These are phyloP conservation scores for Thelephora terrestris DNA, from an alignment of 1,284 basidiomycete species.

Conservation along the genomic window DNA sequence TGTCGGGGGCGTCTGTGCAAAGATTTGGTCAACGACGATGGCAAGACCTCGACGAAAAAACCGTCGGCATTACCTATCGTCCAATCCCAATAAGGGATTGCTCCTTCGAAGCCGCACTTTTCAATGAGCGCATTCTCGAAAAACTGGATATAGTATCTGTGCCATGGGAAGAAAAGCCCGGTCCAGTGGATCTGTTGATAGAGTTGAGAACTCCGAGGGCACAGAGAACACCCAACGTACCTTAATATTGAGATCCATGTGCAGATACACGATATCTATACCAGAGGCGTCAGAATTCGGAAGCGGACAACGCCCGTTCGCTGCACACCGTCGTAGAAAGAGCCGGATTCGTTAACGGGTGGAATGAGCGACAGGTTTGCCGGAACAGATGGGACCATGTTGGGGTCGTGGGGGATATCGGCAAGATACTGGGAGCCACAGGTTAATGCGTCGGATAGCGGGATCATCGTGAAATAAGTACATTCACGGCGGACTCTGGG, in stretches of 20 bases:
- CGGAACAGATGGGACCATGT: constrained; percentile 18
- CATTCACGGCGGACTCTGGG: constrained; percentile 21
- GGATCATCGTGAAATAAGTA: constrained; percentile 5
- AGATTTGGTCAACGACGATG: background rate
- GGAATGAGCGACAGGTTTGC: constrained; percentile 20
- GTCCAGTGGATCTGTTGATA: constrained; percentile 25
- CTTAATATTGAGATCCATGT: constrained; percentile 25
- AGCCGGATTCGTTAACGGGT: constrained; percentile 22
- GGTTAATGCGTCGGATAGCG: background rate
- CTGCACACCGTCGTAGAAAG: constrained; percentile 21
- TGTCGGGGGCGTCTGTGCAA: constrained; percentile 21
- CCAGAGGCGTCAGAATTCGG: background rate
- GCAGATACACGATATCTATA: constrained; percentile 26
- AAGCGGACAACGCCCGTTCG: background rate
- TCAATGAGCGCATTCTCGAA: constrained; percentile 23
- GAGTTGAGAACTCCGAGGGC: background rate
- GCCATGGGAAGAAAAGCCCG: constrained; percentile 29
- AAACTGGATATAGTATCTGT: constrained; percentile 26
- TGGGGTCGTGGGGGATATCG: constrained; percentile 19
- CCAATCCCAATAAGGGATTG: constrained; percentile 32
- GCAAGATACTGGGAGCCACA: constrained; percentile 20
- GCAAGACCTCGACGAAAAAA: background rate
- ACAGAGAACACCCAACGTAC: constrained; percentile 8
- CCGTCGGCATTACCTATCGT: constrained; percentile 17
- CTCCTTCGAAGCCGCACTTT: constrained; percentile 25